Percentiles rank a stretch among this genome's conserved stretches.
Conservation (phyloP, 192 early-diverging fungal genomes). For the Lobosporangium transversale region DNA sequence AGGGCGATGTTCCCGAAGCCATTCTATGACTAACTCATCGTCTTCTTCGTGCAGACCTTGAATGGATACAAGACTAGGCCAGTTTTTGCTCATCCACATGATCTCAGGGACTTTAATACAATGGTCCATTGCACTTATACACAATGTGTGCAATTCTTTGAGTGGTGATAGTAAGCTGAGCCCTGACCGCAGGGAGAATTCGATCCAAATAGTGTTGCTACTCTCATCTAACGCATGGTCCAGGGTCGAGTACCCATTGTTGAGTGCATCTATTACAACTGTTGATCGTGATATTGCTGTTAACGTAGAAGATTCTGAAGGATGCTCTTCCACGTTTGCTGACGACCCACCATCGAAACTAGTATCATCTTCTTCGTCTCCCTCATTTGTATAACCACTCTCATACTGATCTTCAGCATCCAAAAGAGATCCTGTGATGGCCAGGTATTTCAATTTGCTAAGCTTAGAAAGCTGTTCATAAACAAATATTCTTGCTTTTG, state of each 20-base stretch:
- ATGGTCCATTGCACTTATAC: conserved; percentile 3
- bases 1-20: conserved; percentile 15
- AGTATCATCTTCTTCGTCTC: background rate
- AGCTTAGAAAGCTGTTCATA: conserved; percentile 30
- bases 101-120: conserved; percentile 13
- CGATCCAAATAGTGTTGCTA: conserved; percentile 20
- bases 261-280: background rate
- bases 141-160: conserved; percentile 13
- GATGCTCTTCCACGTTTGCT: background rate
- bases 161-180: conserved; percentile 3
- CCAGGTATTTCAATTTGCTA: conserved; percentile 20
- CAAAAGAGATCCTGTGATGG: background rate
- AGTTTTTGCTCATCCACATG: conserved; percentile 26
- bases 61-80: conserved; percentile 16
- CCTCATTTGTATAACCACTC: background rate
- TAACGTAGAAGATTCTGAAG: background rate
- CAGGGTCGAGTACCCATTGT: background rate
- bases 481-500: conserved; percentile 24
- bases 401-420: background rate
- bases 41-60: conserved; percentile 28
- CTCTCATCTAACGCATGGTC: background rate
- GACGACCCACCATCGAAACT: background rate
- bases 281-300: background rate
- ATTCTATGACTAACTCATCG: conserved; percentile 6
- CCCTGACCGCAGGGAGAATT: conserved; percentile 26